phyloP scores from a whole-genome alignment of 805 yeast species.

The Scheffersomyces coipomensis region DNA sequence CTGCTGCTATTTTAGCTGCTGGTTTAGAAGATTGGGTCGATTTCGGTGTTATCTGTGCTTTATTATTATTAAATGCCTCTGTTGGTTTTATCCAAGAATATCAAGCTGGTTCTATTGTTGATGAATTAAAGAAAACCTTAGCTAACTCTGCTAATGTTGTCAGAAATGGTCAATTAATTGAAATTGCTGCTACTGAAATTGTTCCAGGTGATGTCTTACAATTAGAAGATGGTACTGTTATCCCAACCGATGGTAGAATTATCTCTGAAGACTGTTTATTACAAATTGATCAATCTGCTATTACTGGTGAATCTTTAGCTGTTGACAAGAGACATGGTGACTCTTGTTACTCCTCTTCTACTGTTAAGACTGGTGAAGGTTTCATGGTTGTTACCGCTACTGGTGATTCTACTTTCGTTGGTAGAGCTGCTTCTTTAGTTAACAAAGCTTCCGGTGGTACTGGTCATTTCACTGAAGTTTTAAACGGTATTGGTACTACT shows the following conservation, averaged over 20 bases:
- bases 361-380: conserved; percentile 94
- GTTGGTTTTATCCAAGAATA: conserved; percentile 97
- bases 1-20: conserved; percentile 92
- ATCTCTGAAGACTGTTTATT: conserved; percentile 82
- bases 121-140: conserved; percentile 90
- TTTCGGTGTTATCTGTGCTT: conserved; percentile 94
- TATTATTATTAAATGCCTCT: conserved; percentile 79
- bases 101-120: conserved; percentile 98
- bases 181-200: conserved; percentile 78
- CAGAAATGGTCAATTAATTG: conserved; percentile 76
- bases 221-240: conserved; percentile 89
- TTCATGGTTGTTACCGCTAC: conserved; percentile 92
- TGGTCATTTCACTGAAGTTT: conserved; percentile 96
- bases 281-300: conserved; percentile 94
- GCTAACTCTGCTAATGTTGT: conserved; percentile 86
- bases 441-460: conserved; percentile 90
- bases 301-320: conserved; percentile 96
- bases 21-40: conserved; percentile 98
- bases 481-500: conserved; percentile 96
- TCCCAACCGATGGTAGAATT: conserved; percentile 90
- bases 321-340: conserved; percentile 91
- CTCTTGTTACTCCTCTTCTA: conserved; percentile 84
- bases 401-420: conserved; percentile 94
- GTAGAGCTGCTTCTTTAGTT: conserved; percentile 96
- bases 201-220: conserved; percentile 95